Conservation (phyloP, 2,329 filamentous ascomycete genomes). For the Monilinia vaccinii-corymbosi region DNA sequence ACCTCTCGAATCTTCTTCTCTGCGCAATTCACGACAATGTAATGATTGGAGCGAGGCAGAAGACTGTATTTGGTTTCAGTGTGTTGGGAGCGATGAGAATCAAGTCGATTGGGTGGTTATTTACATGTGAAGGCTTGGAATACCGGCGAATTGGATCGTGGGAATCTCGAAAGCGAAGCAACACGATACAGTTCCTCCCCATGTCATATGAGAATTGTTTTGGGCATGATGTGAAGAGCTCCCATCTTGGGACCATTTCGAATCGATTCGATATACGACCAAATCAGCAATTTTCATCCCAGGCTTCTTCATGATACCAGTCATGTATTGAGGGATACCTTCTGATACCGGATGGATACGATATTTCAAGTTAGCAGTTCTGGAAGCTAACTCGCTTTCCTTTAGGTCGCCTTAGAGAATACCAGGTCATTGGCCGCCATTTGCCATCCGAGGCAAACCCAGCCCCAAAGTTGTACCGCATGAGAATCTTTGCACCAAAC, state of each 20-base stretch:
- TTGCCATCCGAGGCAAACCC: constrained; percentile 96
- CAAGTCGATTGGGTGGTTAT: not conserved
- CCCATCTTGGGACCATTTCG: not conserved
- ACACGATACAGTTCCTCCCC: not conserved
- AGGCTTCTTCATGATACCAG: not conserved
- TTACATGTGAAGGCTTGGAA: not conserved
- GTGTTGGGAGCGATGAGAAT: not conserved
- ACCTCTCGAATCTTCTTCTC: not conserved
- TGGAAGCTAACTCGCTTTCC: constrained; percentile 27
- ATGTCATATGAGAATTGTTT: not conserved
- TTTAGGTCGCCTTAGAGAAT: constrained; percentile 97
- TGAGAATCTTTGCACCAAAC: constrained; percentile 99
- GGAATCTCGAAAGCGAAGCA: not conserved
- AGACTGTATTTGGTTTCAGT: not conserved
- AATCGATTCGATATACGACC: not conserved
- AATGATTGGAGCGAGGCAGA: not conserved
- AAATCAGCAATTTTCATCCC: not conserved
- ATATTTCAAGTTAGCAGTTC: not conserved
- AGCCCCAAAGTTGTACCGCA: constrained; percentile 97
- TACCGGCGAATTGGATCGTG: not conserved
- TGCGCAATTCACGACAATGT: not conserved
- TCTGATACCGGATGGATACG: not conserved
- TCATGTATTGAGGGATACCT: not conserved
- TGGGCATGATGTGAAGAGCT: not conserved
- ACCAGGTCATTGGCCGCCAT: constrained; percentile 99